Evolutionary conservation across 805 yeast species (phyloP), one percentile per base, ranked within the genome.

Genomic region (Myxozyma mucilagina): DNA sequence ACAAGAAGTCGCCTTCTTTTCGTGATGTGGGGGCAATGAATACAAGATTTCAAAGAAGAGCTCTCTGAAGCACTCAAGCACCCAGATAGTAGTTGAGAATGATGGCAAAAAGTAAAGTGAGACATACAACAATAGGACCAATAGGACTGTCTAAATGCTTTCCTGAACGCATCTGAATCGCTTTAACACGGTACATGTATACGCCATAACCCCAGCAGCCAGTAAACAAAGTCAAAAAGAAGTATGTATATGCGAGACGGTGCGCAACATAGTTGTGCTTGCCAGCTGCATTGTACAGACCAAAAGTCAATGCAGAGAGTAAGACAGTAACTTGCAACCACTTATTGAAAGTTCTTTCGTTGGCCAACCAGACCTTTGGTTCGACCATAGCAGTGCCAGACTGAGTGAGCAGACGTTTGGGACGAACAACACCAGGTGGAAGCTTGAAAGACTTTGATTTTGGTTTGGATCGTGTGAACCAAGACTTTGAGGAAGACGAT

Each of bases 301-400:
- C 81, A 71, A 92, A 91, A 0, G 98, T 90, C 69, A 94, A 77
- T 0, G 92, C 86, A 20, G 96, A 85, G 68, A 94, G 80, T 72
- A 94, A 78, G 0, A 96, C 84, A 13, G 96, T 88, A 24, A 93
- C 93, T 64, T 87, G 91, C 67, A 94, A 79, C 99, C 99, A 94
- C 75, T 96, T 84, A 79, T 90, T 87, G 78, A 92, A 93, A 3
- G 99, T 94, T 74, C 99, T 87, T 78, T 94, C 99, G 72, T 94
- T 94, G 34, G 99, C 99, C 66, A 94, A 80, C 97, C 98, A 94
- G 13, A 94, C 99, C 72, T 94, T 94, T 35, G 98, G 96, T 78
- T 94, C 99, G 60, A 94, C 92, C 75, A 89, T 91, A 58, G 91
- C 84, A 1, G 97, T 94, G 7, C 97, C 97, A 32, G 92, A 86